Evolutionary conservation across 106 monocot species (phyloP).

Genomic region (Allium sativum): DNA sequence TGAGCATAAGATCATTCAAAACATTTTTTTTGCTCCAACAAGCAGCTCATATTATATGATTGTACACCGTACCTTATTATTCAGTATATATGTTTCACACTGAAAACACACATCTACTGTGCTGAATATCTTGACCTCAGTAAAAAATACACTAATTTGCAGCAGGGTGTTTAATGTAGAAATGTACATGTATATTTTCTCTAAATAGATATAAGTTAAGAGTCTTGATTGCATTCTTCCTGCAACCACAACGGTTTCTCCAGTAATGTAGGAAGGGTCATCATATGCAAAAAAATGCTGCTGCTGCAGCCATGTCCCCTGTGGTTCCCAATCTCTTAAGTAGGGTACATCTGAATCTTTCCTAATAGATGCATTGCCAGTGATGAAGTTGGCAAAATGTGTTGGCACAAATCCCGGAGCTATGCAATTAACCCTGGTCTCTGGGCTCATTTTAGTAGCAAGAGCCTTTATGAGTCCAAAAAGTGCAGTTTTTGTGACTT

Average conservation of each 20-base stretch:
- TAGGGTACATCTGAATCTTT: conserved; percentile 36
- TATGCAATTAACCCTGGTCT: conserved; percentile 79
- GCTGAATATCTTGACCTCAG: too few relatives aligned
- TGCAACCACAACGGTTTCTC: conserved; percentile 83
- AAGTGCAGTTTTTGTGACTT: too few relatives aligned
- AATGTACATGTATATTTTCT: too few relatives aligned
- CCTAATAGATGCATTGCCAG: conserved; percentile 34
- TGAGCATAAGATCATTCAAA: too few relatives aligned
- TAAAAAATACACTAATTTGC: too few relatives aligned
- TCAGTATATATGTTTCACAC: too few relatives aligned
- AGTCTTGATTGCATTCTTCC: conserved; percentile 78
- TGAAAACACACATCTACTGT: too few relatives aligned
- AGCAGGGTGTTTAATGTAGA: too few relatives aligned
- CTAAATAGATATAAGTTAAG: too few relatives aligned
- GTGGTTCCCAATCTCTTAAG: conserved; percentile 66
- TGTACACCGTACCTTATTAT: too few relatives aligned
- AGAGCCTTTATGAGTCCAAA: conserved; percentile 10
- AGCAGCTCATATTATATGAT: too few relatives aligned
- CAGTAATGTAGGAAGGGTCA: conserved; percentile 78
- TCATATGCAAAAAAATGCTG: conserved; percentile 87
- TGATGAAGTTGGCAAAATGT: conserved; percentile 65
- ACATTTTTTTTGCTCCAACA: too few relatives aligned
- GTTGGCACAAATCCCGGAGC: conserved; percentile 98
- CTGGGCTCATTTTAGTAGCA: conserved; percentile 75
- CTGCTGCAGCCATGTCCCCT: conserved; percentile 74